Evolutionary conservation across 306 rosid species (phyloP).

Genomic region (Begonia masoniana): DNA sequence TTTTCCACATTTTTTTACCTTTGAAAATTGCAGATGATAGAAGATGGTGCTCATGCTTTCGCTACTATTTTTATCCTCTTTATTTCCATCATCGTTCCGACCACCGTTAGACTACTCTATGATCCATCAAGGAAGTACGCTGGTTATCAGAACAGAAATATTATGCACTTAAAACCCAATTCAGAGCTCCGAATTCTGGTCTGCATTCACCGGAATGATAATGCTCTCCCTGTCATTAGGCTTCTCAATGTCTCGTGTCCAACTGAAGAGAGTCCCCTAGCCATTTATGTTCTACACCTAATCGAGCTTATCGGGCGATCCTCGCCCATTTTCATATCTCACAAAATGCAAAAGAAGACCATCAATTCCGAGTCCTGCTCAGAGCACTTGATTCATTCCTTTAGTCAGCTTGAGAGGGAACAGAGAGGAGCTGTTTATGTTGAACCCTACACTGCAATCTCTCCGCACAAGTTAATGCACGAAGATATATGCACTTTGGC

Average conservation of each 20-base stretch:
- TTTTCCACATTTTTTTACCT: not conserved
- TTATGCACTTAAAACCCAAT: conserved; percentile 17
- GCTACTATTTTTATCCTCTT: conserved; percentile 12
- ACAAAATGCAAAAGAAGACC: conserved; percentile 21
- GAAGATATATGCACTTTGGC: conserved; percentile 47
- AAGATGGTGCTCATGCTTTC: not conserved
- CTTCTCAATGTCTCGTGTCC: conserved; percentile 39
- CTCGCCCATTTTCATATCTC: conserved; percentile 39
- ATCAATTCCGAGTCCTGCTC: conserved; percentile 10
- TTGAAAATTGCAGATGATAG: conserved; percentile 14
- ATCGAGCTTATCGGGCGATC: conserved; percentile 48
- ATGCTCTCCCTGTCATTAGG: conserved; percentile 20
- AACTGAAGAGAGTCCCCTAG: conserved; percentile 19
- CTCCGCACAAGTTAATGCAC: conserved; percentile 36
- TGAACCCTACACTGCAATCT: conserved; percentile 31
- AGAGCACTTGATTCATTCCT: conserved; percentile 21
- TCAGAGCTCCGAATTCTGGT: conserved; percentile 32
- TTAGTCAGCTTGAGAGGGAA: conserved; percentile 25
- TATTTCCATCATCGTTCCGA: conserved; percentile 18
- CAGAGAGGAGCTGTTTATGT: conserved; percentile 8
- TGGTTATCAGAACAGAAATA: conserved; percentile 33
- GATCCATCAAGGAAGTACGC: conserved; percentile 45
- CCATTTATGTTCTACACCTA: conserved; percentile 36
- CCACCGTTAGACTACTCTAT: conserved; percentile 22
- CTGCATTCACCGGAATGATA: conserved; percentile 25